Evolutionary conservation across 768 basidiomycete genomes (phyloP), one percentile per base, ranked within the genome.

Genomic region (Podaxis carcinomalis): DNA sequence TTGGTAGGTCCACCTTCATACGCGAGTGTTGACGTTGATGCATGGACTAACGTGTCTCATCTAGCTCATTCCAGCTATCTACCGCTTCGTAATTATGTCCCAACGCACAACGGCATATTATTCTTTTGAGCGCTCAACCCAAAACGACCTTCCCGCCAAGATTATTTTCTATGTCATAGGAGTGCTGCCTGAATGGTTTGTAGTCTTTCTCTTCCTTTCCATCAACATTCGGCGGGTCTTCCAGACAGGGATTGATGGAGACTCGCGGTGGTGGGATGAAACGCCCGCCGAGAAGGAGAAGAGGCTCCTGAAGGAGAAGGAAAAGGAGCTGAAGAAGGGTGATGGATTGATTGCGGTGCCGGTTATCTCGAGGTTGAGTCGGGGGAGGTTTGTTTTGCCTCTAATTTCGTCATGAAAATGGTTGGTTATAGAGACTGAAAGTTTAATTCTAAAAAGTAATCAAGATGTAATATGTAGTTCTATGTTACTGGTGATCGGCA

Each of bases 111-210:
- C 66, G 5, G 62, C 70, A 16, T 57, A 71, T 28, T 61, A 61
- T 11, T 70, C 69, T 10, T 61, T 32, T 4, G 69, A 64, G 10
- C 67, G 68, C 23, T 64, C 61, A 36, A 70, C 74, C 2, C 69
- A 64, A 25, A 75, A 74, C 62, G 65, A 68, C 10, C 16, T 51
- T 13, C 39, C 37, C 0, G 70, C 68, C 46, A 76, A 76, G 61
- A 66, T 64, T 2, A 56, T 61, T 7, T 76, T 77, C 59, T 77
- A 77, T 56, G 42, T 72, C 21, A 60, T 76, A 28, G 71, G 74
- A 51, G 64, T 77, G 37, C 57, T 77, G 7, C 74, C 73, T 1
- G 76, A 75, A 53, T 74, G 70, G 69, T 35, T 68, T 40, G 67
- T 67, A 1, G 64, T 61, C 16, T 65, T 62, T n/a, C 35, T 72